Base-by-base conservation (phyloP, 139 green algal species). In the Tetraselmis striata region DNA sequence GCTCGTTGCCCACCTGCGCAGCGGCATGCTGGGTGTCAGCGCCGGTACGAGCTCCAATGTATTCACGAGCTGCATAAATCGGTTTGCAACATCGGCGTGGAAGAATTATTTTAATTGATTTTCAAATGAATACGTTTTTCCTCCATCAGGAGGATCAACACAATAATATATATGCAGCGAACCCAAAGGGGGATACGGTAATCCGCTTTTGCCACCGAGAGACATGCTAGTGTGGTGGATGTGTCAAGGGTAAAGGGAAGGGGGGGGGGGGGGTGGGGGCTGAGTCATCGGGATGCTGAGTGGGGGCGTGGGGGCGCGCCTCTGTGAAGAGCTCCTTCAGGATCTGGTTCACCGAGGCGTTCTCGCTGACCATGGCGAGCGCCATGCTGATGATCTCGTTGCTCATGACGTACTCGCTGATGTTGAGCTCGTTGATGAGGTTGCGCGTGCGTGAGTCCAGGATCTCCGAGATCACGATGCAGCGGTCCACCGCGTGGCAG, bases 301-400 rank as follows among this genome's bases (percentile, higher is more conserved):
- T 18, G 45, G 45, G 18, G 18, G 45, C 18, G 45, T 18, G 45
- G 18, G 5, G 18, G 45, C 45, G 45, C 45, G 86, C 59, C 29
- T 87, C 84, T 28, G 81, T 84, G 75, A 91, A 93, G 23, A 93
- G 86, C 84, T 93, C 88, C n/a, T 84, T 76, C 31, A 92, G 82
- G 25, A 93, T 85, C 23, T 31, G 30, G 75, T 92, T 93, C 31
- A 93, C 90, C 22, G 83, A 77, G 1, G 76, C 76, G 80, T 88
- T 85, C 80, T 93, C 89, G 2, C 81, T 31, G 28, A 90, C 88
- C 89, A 93, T 93, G 24, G 88, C 86, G 2, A 93, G 79, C 1
- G 84, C 82, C 88, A 93, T 92, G 77, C 30, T 84, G 25, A 93
- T 84, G 31, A 93, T 28, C 78, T 92, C 88, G 75, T 90, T 90